Conservation (phyloP, 2,329 filamentous ascomycete species). For the Karstenula rhodostoma region DNA sequence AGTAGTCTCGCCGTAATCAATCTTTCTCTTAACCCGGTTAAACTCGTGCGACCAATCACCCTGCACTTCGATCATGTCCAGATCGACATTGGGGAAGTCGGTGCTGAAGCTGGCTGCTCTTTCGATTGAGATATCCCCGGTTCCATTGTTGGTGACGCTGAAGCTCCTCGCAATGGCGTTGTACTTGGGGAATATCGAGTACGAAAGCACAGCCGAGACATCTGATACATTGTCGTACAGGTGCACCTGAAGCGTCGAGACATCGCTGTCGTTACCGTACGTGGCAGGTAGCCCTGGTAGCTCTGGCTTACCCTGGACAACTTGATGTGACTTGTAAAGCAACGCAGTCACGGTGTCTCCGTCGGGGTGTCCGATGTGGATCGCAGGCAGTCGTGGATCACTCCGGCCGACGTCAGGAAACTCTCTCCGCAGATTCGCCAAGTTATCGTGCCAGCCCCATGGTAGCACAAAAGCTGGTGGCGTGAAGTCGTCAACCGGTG, state of each 20-base stretch:
- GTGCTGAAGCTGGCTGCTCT: slow-evolving; percentile 68
- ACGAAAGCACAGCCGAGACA: slow-evolving; percentile 66
- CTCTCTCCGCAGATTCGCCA: slow-evolving; percentile 65
- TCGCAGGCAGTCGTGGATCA: slow-evolving; percentile 68
- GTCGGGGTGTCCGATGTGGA: slow-evolving; percentile 66
- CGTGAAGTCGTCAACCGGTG: slow-evolving; percentile 61
- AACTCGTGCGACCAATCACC: slow-evolving; percentile 71
- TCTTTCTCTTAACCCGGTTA: slow-evolving; percentile 61
- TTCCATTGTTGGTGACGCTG: slow-evolving; percentile 67
- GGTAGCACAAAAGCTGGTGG: slow-evolving; percentile 50
- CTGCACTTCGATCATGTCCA: slow-evolving; percentile 68
- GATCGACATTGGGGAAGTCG: slow-evolving; percentile 66
- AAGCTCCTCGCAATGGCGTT: slow-evolving; percentile 70
- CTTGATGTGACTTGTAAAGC: slow-evolving; percentile 65
- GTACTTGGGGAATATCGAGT: slow-evolving; percentile 69
- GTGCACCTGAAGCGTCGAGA: slow-evolving; percentile 66
- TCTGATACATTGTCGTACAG: slow-evolving; percentile 67
- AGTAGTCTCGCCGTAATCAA: slow-evolving; percentile 62
- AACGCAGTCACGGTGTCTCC: slow-evolving; percentile 68
- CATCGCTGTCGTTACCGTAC: slow-evolving; percentile 64
- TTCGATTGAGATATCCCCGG: slow-evolving; percentile 61
- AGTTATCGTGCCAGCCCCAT: slow-evolving; percentile 63
- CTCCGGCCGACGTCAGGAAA: slow-evolving; percentile 71
- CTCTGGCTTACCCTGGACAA: slow-evolving; percentile 64
- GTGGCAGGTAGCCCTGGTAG: slow-evolving; percentile 67